Conservation (phyloP, 2,329 filamentous ascomycete species). For the Penicillium sp. region DNA sequence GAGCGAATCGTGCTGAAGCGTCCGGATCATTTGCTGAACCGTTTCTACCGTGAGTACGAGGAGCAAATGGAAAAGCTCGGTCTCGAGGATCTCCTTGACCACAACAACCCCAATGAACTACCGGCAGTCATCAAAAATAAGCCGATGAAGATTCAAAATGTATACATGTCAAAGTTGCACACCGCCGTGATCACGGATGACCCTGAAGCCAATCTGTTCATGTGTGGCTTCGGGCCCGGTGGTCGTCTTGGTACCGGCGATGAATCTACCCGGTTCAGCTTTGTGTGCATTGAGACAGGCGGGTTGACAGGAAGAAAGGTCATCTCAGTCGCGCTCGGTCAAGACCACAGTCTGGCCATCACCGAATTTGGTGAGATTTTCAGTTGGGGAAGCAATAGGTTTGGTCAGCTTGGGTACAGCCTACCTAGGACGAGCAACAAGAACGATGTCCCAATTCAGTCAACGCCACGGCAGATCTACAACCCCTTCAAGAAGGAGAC, state of each 20-base stretch:
- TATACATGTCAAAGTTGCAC: constrained; percentile 87
- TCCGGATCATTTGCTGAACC: constrained; percentile 73
- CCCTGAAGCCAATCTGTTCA: constrained; percentile 84
- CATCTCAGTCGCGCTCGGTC: constrained; percentile 77
- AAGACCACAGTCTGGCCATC: constrained; percentile 87
- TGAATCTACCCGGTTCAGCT: constrained; percentile 85
- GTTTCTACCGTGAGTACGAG: constrained; percentile 71
- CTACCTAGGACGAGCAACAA: constrained; percentile 65
- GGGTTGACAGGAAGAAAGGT: constrained; percentile 74
- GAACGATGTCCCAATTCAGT: constrained; percentile 83
- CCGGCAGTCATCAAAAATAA: constrained; percentile 73
- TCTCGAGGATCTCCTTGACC: constrained; percentile 30
- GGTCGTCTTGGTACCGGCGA: constrained; percentile 87
- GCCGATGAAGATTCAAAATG: constrained; percentile 76
- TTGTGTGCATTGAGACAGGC: constrained; percentile 77
- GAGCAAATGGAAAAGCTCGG: constrained; percentile 41
- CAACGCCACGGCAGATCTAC: constrained; percentile 83
- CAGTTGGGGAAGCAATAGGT: constrained; percentile 89
- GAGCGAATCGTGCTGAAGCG: constrained; percentile 78
- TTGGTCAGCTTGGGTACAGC: constrained; percentile 82
- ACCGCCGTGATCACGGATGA: constrained; percentile 87
- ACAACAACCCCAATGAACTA: constrained; percentile 57
- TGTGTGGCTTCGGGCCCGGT: constrained; percentile 89
- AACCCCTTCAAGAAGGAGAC: constrained; percentile 85
- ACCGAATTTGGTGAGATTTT: constrained; percentile 87